A percentile compares a stretch with the other conserved stretches of the same genome.
Evolutionary conservation across 1,284 basidiomycete species (phyloP).

Genomic region (Malassezia sp.): DNA sequence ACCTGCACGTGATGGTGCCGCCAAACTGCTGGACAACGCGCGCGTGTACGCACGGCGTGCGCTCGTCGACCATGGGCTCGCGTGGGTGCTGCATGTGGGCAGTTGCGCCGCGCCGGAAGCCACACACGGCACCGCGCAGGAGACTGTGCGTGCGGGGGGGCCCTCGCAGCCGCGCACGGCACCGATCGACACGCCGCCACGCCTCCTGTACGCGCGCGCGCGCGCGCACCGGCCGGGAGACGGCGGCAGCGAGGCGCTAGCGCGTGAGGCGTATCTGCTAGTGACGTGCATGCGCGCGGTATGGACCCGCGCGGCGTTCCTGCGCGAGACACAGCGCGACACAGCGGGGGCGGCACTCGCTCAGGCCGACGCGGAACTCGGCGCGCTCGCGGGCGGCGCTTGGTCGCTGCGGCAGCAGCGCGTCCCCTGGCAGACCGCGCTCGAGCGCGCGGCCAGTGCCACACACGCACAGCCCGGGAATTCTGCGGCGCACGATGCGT

Average conservation of each 20-base stretch:
- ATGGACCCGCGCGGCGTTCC: background rate
- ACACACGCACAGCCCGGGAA: too few species aligned
- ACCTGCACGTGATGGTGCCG: background rate
- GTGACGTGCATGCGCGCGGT: conserved; percentile 3
- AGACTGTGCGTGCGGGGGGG: too few species aligned
- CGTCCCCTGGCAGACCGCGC: background rate
- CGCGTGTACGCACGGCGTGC: conserved; percentile 13
- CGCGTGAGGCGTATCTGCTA: conserved; percentile 3
- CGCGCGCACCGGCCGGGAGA: conserved; percentile 2
- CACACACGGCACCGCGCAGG: too few species aligned
- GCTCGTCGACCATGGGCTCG: conserved; percentile 9
- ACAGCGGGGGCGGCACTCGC: background rate
- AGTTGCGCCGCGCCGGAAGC: background rate
- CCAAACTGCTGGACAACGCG: conserved; percentile 8
- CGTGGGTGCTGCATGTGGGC: conserved; percentile 7
- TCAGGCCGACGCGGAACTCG: background rate
- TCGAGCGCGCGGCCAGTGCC: background rate
- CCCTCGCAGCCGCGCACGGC: too few species aligned
- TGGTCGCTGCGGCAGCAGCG: conserved; percentile 6
- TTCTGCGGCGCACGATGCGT: too few species aligned
- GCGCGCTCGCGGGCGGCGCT: background rate
- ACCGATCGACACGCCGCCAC: background rate
- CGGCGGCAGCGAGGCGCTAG: conserved; percentile 12
- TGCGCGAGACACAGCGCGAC: background rate
- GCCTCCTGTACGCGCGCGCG: conserved; percentile 6